Evolutionary conservation across 208 protist species (phyloP).

Genomic region (Acanthamoeba rhysodes): DNA sequence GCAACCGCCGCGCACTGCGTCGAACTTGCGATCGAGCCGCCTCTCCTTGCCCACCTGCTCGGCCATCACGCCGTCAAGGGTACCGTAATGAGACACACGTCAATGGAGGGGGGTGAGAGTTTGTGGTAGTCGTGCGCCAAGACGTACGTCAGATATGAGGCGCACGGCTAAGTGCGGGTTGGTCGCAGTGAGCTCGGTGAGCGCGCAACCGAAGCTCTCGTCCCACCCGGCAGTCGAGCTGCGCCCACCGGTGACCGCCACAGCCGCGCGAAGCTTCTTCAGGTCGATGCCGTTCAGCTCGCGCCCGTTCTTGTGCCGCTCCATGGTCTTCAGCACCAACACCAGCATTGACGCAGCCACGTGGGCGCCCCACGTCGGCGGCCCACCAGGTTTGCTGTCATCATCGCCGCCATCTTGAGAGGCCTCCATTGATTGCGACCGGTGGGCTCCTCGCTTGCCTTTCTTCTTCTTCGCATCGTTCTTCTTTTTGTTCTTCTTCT

Average conservation of each 20-base stretch:
- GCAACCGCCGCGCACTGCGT: neutral
- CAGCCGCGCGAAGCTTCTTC: neutral
- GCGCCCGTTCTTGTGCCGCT: slow-evolving; percentile 7
- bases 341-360: neutral
- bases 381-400: neutral
- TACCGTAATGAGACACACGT: neutral
- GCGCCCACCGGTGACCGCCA: neutral
- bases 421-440: neutral
- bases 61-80: neutral
- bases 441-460: neutral
- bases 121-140: neutral
- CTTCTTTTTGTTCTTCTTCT: too few relatives aligned
- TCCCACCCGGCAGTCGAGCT: neutral
- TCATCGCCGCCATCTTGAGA: too few relatives aligned
- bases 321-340: neutral
- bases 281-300: slow-evolving; percentile 11
- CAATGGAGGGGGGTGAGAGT: too few relatives aligned
- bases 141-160: neutral
- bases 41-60: neutral
- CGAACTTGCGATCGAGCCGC: neutral
- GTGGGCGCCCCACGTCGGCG: neutral
- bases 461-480: too few relatives aligned
- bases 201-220: neutral
- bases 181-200: too few relatives aligned
- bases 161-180: neutral